Percentiles rank a stretch among this genome's conserved stretches.
Evolutionary conservation across 2,329 filamentous ascomycete species (phyloP).

Genomic region (Lasiodiplodia sp.): DNA sequence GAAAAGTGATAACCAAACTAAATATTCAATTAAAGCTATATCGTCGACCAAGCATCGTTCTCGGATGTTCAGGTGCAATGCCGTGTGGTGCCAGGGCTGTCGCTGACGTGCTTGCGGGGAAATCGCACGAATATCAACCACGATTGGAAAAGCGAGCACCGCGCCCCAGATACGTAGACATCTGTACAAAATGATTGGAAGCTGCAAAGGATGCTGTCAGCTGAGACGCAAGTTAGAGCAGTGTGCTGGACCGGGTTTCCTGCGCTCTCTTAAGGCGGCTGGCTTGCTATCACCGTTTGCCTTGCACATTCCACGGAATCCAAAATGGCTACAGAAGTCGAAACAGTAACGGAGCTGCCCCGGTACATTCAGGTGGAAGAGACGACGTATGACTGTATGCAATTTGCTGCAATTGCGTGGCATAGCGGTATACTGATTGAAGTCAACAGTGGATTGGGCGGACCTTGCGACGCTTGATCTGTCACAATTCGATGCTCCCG

Average conservation of each 20-base stretch:
- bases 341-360: not conserved
- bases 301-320: too few relatives aligned
- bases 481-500: slow-evolving; percentile 33
- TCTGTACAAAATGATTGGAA: not conserved
- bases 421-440: not conserved
- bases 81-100: not conserved
- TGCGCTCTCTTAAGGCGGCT: slow-evolving; percentile 2
- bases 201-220: not conserved
- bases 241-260: not conserved
- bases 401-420: too few relatives aligned
- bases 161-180: not conserved
- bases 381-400: slow-evolving; percentile 17
- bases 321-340: slow-evolving; percentile 13
- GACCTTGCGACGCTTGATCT: slow-evolving; percentile 34
- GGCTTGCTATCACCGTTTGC: not conserved
- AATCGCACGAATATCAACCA: slow-evolving; percentile 21
- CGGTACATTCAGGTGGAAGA: slow-evolving; percentile 15
- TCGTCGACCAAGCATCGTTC: not conserved
- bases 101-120: slow-evolving; percentile 27
- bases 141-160: not conserved
- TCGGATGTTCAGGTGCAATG: not conserved
- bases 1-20: too few relatives aligned
- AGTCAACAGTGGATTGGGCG: slow-evolving; percentile 35
- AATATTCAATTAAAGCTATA: not conserved
- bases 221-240: not conserved